A percentile compares a stretch with the other conserved stretches of the same genome.
Evolutionary conservation across 1,284 basidiomycete genomes (phyloP).

Genomic region (Papiliotrema fonsecae): DNA sequence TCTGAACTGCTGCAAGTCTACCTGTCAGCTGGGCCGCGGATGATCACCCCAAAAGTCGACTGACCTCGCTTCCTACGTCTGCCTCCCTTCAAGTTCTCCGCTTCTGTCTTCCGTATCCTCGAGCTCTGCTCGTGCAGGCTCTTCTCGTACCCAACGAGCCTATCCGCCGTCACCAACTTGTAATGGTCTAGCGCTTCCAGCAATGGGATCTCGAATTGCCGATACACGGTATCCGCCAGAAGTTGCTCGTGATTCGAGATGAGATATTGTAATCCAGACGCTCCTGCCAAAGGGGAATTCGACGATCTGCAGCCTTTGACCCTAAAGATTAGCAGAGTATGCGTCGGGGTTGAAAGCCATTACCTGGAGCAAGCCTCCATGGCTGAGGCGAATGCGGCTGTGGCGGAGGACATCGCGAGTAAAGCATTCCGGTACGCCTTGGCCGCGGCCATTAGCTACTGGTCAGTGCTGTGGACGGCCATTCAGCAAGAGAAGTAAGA

Average conservation of each 20-base stretch:
- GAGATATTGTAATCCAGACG: constrained; percentile 85
- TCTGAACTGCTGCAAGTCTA: constrained; percentile 79
- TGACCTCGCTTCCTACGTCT: constrained; percentile 70
- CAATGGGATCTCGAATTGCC: constrained; percentile 83
- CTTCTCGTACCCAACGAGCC: constrained; percentile 72
- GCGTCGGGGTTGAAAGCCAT: constrained; percentile 24
- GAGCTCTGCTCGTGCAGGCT: constrained; percentile 74
- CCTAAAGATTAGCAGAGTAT: constrained; percentile 14
- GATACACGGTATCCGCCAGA: constrained; percentile 77
- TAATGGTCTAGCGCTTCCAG: constrained; percentile 79
- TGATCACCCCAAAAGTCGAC: constrained; percentile 28
- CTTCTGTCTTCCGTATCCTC: constrained; percentile 83
- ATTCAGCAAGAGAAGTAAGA: not conserved
- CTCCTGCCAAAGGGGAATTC: constrained; percentile 56
- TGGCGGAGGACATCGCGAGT: constrained; percentile 75
- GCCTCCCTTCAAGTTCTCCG: constrained; percentile 68
- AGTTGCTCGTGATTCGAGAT: constrained; percentile 91
- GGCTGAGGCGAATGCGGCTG: constrained; percentile 79
- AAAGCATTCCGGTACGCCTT: constrained; percentile 80
- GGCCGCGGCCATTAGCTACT: constrained; percentile 70
- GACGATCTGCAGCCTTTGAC: constrained; percentile 43
- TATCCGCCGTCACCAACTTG: constrained; percentile 54
- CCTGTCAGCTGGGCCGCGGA: not conserved
- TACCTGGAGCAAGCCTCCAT: constrained; percentile 77
- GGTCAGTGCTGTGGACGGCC: not conserved